A percentile compares a stretch with the other conserved stretches of the same genome.
These are phyloP conservation scores for Plasmodium gonderi DNA, from an alignment of 169 alveolate species.

Conservation along the genomic window DNA sequence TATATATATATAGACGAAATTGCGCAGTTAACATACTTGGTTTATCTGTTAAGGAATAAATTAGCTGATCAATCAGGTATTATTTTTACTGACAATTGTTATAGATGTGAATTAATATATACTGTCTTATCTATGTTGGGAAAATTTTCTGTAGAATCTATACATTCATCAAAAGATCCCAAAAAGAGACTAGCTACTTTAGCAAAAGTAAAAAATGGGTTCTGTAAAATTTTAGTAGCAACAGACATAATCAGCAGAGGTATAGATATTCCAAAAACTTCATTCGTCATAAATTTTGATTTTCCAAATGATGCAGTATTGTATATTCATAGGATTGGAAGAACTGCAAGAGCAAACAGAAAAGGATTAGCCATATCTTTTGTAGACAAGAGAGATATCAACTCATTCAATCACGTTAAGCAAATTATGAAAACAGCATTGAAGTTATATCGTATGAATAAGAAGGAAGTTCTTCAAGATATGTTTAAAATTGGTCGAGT, in stretches of 20 bases:
- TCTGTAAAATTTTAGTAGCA: constrained; percentile 90
- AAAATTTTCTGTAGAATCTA: constrained; percentile 90
- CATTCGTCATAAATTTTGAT: constrained; percentile 95
- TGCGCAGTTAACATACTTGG: constrained; percentile 48
- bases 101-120: constrained; percentile 91
- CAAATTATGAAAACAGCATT: constrained; percentile 77
- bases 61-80: constrained; percentile 83
- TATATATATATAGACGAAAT: constrained; percentile 44
- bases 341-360: constrained; percentile 98
- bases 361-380: constrained; percentile 94
- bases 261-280: constrained; percentile 97
- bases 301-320: constrained; percentile 93
- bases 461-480: constrained; percentile 89
- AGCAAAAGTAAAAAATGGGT: constrained; percentile 94
- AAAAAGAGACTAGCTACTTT: constrained; percentile 94
- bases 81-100: constrained; percentile 95
- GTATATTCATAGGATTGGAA: constrained; percentile 97
- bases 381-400: constrained; percentile 92
- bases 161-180: constrained; percentile 97
- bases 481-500: constrained; percentile 94
- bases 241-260: constrained; percentile 99
- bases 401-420: constrained; percentile 86
- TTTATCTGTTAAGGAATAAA: constrained; percentile 36
- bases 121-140: constrained; percentile 92
- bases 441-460: constrained; percentile 87